Conservation (phyloP, 2,329 filamentous ascomycete species). For the Phyllosticta capitalensis region DNA sequence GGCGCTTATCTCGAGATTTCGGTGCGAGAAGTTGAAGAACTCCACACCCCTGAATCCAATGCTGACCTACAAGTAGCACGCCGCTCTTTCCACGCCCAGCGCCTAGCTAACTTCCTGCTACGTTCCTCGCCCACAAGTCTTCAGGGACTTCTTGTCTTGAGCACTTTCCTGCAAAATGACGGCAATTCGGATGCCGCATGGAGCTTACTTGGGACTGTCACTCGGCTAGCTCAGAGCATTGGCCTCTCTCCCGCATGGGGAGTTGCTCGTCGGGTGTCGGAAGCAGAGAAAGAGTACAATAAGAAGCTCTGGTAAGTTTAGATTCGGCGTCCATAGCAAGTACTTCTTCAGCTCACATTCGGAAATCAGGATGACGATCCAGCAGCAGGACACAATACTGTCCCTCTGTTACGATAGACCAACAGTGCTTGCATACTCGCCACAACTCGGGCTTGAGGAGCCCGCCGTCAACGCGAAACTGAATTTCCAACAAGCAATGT, state of each 20-base stretch:
- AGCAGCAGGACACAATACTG: conserved; percentile 1
- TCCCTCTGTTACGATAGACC: conserved; percentile 7
- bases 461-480: not conserved
- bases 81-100: conserved; percentile 3
- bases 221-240: conserved; percentile 2
- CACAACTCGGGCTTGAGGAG: not conserved
- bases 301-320: not conserved
- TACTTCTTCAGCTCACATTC: too few relatives aligned
- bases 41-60: not conserved
- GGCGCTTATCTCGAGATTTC: not conserved
- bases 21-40: not conserved
- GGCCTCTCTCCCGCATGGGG: not conserved
- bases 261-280: not conserved
- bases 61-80: not conserved
- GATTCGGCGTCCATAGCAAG: not conserved
- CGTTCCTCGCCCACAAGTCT: not conserved
- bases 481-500: conserved; percentile 1
- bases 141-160: not conserved
- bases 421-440: not conserved
- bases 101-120: conserved; percentile 1
- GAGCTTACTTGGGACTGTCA: not conserved
- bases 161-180: conserved; percentile 5
- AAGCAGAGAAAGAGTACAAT: not conserved
- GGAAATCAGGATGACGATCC: conserved; percentile 5
- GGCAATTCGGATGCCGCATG: conserved; percentile 6